phyloP scores from a whole-genome alignment of 2,329 filamentous ascomycete genomes.

The Annulohypoxylon truncatum region DNA sequence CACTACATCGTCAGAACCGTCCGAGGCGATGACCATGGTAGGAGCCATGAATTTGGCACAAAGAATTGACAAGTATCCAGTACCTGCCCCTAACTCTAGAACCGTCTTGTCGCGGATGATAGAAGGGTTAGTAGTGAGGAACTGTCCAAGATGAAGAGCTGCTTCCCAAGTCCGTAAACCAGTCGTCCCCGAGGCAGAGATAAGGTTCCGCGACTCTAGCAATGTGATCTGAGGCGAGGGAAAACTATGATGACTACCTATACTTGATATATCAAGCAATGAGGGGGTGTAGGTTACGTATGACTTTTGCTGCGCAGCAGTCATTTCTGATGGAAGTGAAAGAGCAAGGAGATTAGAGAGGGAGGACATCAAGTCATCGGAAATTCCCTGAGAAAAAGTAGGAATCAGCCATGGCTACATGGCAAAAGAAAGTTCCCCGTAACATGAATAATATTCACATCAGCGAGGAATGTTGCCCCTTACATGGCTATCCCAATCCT shows the following conservation, averaged over 20 bases:
- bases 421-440: conserved; percentile 29
- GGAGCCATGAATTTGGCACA: conserved; percentile 75
- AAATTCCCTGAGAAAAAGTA: conserved; percentile 74
- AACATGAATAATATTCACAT: conserved; percentile 4
- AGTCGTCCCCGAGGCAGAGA: conserved; percentile 78
- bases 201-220: conserved; percentile 74
- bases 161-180: conserved; percentile 86
- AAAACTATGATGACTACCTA: not conserved
- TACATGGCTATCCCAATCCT: conserved; percentile 90
- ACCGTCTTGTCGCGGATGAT: conserved; percentile 67
- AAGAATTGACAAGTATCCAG: conserved; percentile 79
- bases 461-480: conserved; percentile 52
- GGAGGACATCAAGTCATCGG: conserved; percentile 79
- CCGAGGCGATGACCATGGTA: conserved; percentile 72
- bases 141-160: conserved; percentile 77
- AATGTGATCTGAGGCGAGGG: conserved; percentile 63
- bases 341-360: conserved; percentile 74
- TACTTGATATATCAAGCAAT: conserved; percentile 40
- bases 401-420: conserved; percentile 41
- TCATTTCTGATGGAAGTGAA: conserved; percentile 71
- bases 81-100: conserved; percentile 80
- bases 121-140: conserved; percentile 63
- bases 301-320: conserved; percentile 76
- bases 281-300: conserved; percentile 78
- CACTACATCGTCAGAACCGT: conserved; percentile 79